Base-by-base conservation (phyloP, 352 stramenopile genomes). In the Pythium aquatile region DNA sequence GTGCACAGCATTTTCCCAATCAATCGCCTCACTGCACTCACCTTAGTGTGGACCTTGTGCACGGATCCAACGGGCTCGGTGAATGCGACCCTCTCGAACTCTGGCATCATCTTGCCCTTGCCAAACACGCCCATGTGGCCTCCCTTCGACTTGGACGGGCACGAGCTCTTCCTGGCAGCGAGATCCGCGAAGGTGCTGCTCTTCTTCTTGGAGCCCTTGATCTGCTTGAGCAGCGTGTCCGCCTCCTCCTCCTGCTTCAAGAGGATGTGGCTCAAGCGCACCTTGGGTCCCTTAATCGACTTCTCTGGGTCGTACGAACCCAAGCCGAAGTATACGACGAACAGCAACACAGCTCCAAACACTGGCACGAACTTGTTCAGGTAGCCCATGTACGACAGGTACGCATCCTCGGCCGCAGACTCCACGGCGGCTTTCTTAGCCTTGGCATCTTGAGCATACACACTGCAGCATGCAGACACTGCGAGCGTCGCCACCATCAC, bases 41-140 rank as follows among this genome's bases (percentile, higher is more conserved):
- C 71, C 71, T 77, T 70, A 13, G 81, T 90, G 59, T 83, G 58
- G 49, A 90, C 77, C 72, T 87, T 85, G 63, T 79, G 61, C 26
- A 90, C 60, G 51, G 76, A 76, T 28, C 74, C 79, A 37, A 90
- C 76, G 26, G 82, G 67, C 37, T 74, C 72, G 14, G 83, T 75
- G 59, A 90, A 90, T 30, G 82, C 76, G 26, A 85, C 65, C 66
- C 84, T 83, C 63, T 93, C 83, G 33, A 93, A 91, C 67, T 81
- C 78, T 3, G 81, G 76, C 59, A 91, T 78, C 85, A 93, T 93
- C 72, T 90, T 69, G 5, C 81, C 81, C 42, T 74, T 78, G 62
- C 81, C 79, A 63, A 90, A 90, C 68, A 81, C 80, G 57, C 78
- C 78, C 40, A 90, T 75, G 58, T 87, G 77, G 44, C 81, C 81